Conservation (phyloP, 1,284 basidiomycete genomes). For the Melanopsichium pennsylvanicum region DNA sequence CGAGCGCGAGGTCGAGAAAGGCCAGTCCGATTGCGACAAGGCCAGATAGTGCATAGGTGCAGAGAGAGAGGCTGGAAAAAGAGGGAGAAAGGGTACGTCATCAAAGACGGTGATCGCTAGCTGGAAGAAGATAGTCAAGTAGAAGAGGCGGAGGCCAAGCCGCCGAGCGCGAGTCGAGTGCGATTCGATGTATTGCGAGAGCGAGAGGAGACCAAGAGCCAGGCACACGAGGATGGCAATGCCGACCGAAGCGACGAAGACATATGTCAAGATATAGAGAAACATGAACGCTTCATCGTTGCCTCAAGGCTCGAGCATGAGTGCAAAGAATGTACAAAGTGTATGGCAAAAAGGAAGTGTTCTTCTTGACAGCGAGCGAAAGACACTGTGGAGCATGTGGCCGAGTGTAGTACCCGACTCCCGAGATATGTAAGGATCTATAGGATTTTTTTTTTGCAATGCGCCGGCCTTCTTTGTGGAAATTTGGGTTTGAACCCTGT, state of each 20-base stretch:
- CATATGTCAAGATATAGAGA: constrained; percentile 8
- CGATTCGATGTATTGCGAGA: constrained; percentile 38
- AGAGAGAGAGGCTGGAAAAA: constrained; percentile 11
- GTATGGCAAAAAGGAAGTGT: no score
- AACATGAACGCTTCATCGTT: constrained; percentile 23
- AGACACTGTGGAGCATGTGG: no score
- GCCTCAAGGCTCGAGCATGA: no score
- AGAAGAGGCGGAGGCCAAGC: constrained; percentile 17
- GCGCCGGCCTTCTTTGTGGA: neutral
- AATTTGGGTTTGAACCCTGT: constrained; percentile 28
- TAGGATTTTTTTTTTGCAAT: constrained; percentile 1
- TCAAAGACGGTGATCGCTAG: constrained; percentile 10
- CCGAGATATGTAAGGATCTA: constrained; percentile 9
- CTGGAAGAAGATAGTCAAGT: neutral
- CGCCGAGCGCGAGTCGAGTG: constrained; percentile 25
- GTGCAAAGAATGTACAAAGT: no score
- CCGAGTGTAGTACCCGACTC: constrained; percentile 16
- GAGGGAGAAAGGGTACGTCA: constrained; percentile 17
- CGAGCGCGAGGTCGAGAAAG: constrained; percentile 7
- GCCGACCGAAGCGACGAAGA: constrained; percentile 12
- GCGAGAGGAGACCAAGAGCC: constrained; percentile 33
- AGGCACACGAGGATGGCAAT: constrained; percentile 10
- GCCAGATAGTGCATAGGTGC: constrained; percentile 11
- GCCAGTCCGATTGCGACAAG: constrained; percentile 18
- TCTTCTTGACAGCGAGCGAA: no score